Evolutionary conservation across 768 basidiomycete genomes (phyloP).

Genomic region (Serpula lacrymans): DNA sequence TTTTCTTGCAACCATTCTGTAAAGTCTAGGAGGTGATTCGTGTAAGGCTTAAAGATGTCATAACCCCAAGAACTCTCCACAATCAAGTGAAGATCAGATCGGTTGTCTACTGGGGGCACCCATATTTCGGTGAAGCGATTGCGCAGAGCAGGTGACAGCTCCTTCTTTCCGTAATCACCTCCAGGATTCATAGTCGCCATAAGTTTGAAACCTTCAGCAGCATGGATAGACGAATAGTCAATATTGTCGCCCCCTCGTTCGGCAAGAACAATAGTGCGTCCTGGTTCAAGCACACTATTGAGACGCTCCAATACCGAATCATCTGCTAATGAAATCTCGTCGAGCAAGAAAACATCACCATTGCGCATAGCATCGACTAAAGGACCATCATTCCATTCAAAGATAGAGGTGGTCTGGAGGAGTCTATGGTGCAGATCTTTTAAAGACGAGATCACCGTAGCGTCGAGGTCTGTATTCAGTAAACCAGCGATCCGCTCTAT

Average conservation of each 20-base stretch:
- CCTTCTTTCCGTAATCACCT: constrained; percentile 98
- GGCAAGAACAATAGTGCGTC: constrained; percentile 83
- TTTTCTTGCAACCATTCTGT: constrained; percentile 70
- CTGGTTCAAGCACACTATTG: constrained; percentile 95
- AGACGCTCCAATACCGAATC: constrained; percentile 96
- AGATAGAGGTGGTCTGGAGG: constrained; percentile 64
- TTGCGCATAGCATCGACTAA: constrained; percentile 85
- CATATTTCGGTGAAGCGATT: constrained; percentile 99
- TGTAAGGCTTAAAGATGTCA: constrained; percentile 51
- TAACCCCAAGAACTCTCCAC: constrained; percentile 66
- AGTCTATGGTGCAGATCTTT: constrained; percentile 43
- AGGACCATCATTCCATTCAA: constrained; percentile 98
- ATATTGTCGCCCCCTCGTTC: constrained; percentile 82
- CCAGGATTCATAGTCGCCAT: constrained; percentile 99
- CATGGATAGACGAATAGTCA: constrained; percentile 64
- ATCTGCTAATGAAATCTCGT: constrained; percentile 96
- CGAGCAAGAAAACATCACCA: constrained; percentile 86
- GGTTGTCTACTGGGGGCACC: constrained; percentile 83
- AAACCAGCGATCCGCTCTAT: constrained; percentile 19
- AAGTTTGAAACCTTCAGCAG: constrained; percentile 73
- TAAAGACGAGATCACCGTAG: constrained; percentile 30
- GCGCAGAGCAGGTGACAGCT: constrained; percentile 91
- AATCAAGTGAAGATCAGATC: constrained; percentile 75
- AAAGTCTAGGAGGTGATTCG: constrained; percentile 68
- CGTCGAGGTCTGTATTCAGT: constrained; percentile 26